These are phyloP conservation scores for Pistacia vera DNA, from an alignment of 345 rosid species.

Conservation along the genomic window DNA sequence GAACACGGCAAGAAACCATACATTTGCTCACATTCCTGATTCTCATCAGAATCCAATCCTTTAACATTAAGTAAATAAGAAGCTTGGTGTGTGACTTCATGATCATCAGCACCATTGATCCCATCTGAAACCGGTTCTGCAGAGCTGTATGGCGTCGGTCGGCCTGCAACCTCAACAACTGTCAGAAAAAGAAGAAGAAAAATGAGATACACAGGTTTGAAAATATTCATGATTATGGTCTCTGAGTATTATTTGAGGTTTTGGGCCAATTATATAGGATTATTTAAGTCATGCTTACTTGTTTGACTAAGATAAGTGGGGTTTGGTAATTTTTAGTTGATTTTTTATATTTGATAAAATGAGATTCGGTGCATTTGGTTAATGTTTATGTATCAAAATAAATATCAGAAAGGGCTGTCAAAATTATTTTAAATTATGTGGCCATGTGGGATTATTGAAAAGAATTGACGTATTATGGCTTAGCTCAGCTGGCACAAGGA, in stretches of 20 bases:
- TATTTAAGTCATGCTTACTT: background rate
- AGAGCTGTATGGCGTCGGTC: background rate
- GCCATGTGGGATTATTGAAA: background rate
- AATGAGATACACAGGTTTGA: background rate
- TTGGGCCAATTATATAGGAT: background rate
- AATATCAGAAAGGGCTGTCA: background rate
- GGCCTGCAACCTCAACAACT: background rate
- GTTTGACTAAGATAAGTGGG: background rate
- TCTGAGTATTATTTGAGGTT: background rate
- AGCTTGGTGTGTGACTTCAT: constrained; percentile 4
- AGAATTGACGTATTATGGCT: background rate
- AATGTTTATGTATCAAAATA: background rate
- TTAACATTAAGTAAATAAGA: background rate
- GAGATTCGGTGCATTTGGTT: background rate
- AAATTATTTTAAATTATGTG: background rate
- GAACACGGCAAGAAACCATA: constrained; percentile 41
- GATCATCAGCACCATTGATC: background rate
- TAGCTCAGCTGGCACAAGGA: background rate
- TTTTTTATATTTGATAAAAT: background rate
- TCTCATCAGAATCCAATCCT: background rate
- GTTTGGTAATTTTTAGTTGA: background rate
- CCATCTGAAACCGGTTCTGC: constrained; percentile 11
- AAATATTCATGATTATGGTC: too few species aligned
- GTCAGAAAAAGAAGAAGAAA: background rate
- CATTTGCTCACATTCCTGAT: constrained; percentile 25